Evolutionary conservation across 1,284 basidiomycete species (phyloP), one percentile per base, ranked within the genome.

Genomic region (Grifola frondosa): DNA sequence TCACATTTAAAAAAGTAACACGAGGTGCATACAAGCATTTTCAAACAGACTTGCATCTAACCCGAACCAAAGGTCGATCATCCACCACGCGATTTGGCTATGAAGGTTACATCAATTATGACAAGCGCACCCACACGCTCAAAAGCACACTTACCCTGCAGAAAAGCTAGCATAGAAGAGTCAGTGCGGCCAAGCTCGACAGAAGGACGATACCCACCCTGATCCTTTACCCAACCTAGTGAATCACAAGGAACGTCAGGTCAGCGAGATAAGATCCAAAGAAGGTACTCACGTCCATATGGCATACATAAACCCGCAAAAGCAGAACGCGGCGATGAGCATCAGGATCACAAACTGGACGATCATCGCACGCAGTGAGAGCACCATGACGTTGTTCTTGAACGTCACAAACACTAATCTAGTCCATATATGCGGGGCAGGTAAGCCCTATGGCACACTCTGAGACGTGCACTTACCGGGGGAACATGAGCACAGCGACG

Each of bases 61-160:
- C n/a, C 91, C 91, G 58, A 94, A 94, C 78, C 82, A 91, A 3
- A 91, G 65, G 58, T 91, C 87, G 25, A 91, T 74, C 90, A 93
- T 91, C 84, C 89, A 91, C 90, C 89, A 93, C 0, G 84, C 76
- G 29, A 91, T 88, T n/a, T 75, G 74, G 21, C 83, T 86, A 26
- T 31, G 47, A 22, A 49, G 38, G 3, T 24, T 24, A 37, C 12
- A n/a, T 25, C 16, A 40, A 29, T 16, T 12, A 19, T 11, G 22
- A 16, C 28, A 42, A 45, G 34, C 21, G 44, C 15, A 49, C 42
- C 25, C 4, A 4, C 20, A 38, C 39, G 28, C 25, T 28, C 13
- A 11, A 15, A 6, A n/a, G 22, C 10, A n/a, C 53, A 59, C 51
- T 42, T 53, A 75, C 70, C 74, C 71, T 30, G 64, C 63, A 40